Conservation (phyloP, 2,329 filamentous ascomycete genomes). For the Nothopassalora personata region DNA sequence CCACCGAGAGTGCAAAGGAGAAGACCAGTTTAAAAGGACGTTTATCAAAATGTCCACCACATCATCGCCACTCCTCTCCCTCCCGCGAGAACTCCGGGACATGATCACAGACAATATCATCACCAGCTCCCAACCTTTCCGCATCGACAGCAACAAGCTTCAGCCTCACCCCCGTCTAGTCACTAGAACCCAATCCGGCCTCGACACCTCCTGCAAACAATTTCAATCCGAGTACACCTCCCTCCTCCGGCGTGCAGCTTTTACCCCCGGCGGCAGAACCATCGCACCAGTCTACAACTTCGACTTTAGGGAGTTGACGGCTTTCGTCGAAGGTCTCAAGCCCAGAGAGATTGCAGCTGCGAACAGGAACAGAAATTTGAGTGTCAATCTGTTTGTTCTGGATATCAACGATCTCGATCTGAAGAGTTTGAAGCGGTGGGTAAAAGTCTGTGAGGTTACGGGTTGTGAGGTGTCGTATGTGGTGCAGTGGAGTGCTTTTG, state of each 20-base stretch:
- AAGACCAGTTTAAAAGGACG: background rate
- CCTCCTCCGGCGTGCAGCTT: conserved; percentile 16
- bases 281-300: conserved; percentile 15
- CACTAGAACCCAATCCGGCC: conserved; percentile 1
- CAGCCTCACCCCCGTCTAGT: background rate
- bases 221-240: conserved; percentile 14
- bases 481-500: conserved; percentile 14
- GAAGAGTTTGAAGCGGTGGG: conserved; percentile 12
- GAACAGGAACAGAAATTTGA: conserved; percentile 14
- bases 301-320: conserved; percentile 14
- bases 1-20: background rate
- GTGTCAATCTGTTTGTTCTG: conserved; percentile 12
- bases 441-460: conserved; percentile 2
- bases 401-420: background rate
- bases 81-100: conserved; percentile 18
- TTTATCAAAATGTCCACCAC: conserved; percentile 6
- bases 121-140: conserved; percentile 16
- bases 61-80: conserved; percentile 14
- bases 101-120: conserved; percentile 18
- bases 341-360: conserved; percentile 10
- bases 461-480: conserved; percentile 13
- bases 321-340: conserved; percentile 12
- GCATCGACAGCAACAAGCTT: conserved; percentile 2
- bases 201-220: conserved; percentile 13
- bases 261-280: conserved; percentile 13